Base-by-base conservation (phyloP, 2,329 filamentous ascomycete species). In the Aureobasidium sp. region DNA sequence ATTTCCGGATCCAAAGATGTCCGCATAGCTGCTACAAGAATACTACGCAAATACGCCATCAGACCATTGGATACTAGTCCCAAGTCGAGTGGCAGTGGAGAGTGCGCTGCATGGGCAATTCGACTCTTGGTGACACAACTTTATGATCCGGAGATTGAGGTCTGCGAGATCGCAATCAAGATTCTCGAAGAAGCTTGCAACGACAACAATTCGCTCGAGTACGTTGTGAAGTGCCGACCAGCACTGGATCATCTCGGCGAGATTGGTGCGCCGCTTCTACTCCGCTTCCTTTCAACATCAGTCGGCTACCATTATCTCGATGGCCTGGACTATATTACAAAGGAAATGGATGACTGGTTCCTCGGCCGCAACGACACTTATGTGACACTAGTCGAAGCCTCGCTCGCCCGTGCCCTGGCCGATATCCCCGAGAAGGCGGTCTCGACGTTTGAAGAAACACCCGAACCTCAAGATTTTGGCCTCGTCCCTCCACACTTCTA, bases 321-420 rank as follows among this genome's bases (percentile, higher is more conserved):
- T 71, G 94, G 92, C 0, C 80, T 99, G 47, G 95, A 99, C 77
- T 99, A 99, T 72, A 99, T 99, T 74, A 97, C 92, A 65, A 94
- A 96, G 72, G 95, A 99, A 74, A 99, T 99, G 94, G 94, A 99
- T 68, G 95, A 99, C 76, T 99, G 94, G 94, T 99, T 97, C 71
- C 81, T 99, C 20, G 94, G 94, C 15, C 87, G 94, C 48, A 99
- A 99, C 71, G 93, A 99, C 73, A 88, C 87, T n/a, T 99, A 99
- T 68, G 94, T 99, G 56, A 84, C 86, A 41, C 84, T 97, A 44
- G 93, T 99, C 44, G 94, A 99, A 74, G 94, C 95, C n/a, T 96
- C 92, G 61, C 81, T 99, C 57, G 91, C 92, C 36, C 87, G 91
- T 64, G 88, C 92, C 0, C 92, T 96, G 67, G 81, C 86, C n/a